Conservation (phyloP, 2,329 filamentous ascomycete genomes). For the Botrytis fragariae region DNA sequence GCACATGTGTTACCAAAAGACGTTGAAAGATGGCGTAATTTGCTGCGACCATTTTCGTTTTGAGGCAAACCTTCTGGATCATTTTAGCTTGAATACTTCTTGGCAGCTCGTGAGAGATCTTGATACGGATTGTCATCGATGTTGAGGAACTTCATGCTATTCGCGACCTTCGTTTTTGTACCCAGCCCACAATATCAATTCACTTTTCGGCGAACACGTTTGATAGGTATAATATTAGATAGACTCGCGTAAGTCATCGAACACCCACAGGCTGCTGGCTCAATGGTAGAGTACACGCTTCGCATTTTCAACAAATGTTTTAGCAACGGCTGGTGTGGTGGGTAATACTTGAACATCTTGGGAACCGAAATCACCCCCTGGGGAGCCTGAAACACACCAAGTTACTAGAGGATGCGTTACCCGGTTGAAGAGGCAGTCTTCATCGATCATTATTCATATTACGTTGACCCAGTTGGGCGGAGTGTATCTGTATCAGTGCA, state of each 20-base stretch:
- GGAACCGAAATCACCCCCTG: conserved; percentile 7
- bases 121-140: not conserved
- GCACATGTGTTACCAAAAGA: too few species aligned
- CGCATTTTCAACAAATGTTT: not conserved
- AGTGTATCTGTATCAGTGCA: too few species aligned
- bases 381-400: not conserved
- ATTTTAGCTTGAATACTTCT: not conserved
- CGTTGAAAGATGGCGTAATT: too few species aligned
- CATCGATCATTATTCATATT: conserved; percentile 14
- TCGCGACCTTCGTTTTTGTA: not conserved
- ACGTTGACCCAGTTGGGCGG: too few species aligned
- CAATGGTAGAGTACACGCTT: not conserved
- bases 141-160: accelerated
- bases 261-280: conserved; percentile 4
- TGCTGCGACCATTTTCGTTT: too few species aligned
- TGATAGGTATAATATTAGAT: not conserved
- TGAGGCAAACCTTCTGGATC: not conserved
- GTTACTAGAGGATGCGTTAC: not conserved
- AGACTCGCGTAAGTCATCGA: not conserved
- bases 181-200: not conserved
- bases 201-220: not conserved
- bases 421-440: conserved; percentile 10
- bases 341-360: conserved; percentile 7
- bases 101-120: not conserved
- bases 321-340: not conserved